Base-by-base conservation (phyloP, 768 basidiomycete genomes). In the Chalciporus chontae region DNA sequence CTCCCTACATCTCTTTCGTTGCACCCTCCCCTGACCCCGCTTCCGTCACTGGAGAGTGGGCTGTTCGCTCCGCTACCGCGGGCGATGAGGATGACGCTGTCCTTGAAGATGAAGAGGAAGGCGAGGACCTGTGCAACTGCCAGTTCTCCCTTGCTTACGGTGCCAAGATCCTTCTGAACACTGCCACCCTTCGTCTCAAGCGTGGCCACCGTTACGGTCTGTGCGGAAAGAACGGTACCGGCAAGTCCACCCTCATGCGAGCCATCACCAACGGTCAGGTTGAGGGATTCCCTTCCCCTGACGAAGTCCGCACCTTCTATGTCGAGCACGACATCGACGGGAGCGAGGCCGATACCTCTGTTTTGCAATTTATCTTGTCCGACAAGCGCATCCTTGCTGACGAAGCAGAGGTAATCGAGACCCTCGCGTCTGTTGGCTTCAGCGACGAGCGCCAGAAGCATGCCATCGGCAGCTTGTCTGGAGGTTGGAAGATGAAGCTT, bases 401-500 rank as follows among this genome's bases (percentile, higher is more conserved):
- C 52, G 74, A 84, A 69, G 73, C 79, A 53, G 94, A 96, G 67
- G 69, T 87, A 68, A 70, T 88, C 43, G 80, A 84, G 68, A 90
- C 89, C 46, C 85, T 97, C 49, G 81, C 85, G 18, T 87, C 90
- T 44, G 94, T 96, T 65, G 94, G 94, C 55, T 97, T 97, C 81
- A 81, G 73, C 55, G 89, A 86, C 53, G 89, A 85, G 62, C 85
- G 94, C 57, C 94, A 96, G 73, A 76, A 73, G 56, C 78, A 88
- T 54, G 73, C 91, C 36, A 96, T 96, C 57, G 91, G 94, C 56
- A 84, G 84, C 51, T 76, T 97, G 36, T 97, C 94, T 39, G 94
- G 94, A 81, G 94, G 94, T 77, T 96, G 94, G 94, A 97, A 97
- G 82, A 97, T 97, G 94, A 97, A 96, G 81, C 86, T 97, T 55